Percentiles rank a stretch among this genome's conserved stretches.
phyloP scores from a whole-genome alignment of 179 eudicot genomes.

The Sideroxylon spinosum region DNA sequence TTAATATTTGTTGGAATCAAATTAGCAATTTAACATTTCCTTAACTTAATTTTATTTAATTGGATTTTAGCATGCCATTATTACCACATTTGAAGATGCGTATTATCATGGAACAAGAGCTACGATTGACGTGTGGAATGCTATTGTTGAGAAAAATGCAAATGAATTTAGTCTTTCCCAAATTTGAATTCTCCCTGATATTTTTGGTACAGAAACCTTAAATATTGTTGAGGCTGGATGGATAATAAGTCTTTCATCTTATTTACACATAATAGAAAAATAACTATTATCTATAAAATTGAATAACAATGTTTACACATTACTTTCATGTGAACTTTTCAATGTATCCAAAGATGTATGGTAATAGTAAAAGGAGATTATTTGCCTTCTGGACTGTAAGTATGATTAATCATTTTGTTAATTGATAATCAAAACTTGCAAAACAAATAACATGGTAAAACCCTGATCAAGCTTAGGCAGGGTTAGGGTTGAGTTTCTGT shows the following conservation, averaged over 20 bases:
- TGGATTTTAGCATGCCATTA: background rate
- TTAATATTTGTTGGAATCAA: no score
- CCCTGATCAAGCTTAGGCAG: no score
- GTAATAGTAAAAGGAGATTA: background rate
- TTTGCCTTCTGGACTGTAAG: background rate
- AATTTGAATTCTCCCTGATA: background rate
- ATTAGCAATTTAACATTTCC: no score
- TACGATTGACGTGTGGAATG: constrained; percentile 3
- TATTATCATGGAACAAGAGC: background rate
- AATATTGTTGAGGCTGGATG: constrained; percentile 13
- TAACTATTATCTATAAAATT: no score
- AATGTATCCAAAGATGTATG: background rate
- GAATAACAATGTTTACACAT: no score
- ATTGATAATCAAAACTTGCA: no score
- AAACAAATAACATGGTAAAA: no score
- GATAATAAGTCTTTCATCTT: background rate
- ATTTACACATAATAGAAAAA: no score
- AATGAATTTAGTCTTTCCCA: constrained; percentile 2
- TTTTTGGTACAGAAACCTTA: background rate
- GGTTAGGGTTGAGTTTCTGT: no score
- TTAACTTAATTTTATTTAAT: no score
- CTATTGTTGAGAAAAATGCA: background rate
- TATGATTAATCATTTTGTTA: background rate
- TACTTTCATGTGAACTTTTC: background rate
- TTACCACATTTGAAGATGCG: background rate